Evolutionary conservation across 2,329 filamentous ascomycete genomes (phyloP), one percentile per base, ranked within the genome.

Genomic region (Plectosphaerella sp.): DNA sequence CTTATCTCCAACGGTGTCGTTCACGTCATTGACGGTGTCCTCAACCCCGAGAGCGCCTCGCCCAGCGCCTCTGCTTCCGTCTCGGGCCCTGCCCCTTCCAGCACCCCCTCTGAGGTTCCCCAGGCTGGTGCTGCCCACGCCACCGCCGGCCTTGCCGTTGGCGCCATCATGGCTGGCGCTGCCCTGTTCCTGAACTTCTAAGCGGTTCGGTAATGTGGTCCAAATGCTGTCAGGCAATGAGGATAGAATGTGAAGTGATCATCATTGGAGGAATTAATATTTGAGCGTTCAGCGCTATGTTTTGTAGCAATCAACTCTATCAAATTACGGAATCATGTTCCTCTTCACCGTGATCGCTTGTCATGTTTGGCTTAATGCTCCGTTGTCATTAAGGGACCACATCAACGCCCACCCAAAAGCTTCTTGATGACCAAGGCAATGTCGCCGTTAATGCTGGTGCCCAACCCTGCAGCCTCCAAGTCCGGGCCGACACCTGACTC

Each of bases 11-110:
- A 83, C 57, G 80, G 80, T 20, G 79, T 84, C 5, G 63, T 80
- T 3, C 80, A 83, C 59, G 69, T 83, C 15, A 71, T 83, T 48
- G 81, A 87, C 61, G 72, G 74, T 54, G 81, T 86, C 41, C 70
- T 87, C 47, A 86, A 84, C 69, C 78, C 79, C 15, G 65, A 70
- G 56, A 77, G 77, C 61, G 69, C 73, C 3, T 64, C 68, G 1
- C 71, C 69, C 6, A 61, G 65, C 20, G 73, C 77, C 6, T 58
- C 73, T 16, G 61, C 73, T 1, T 62, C 68, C 16, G 70, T 72
- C n/a, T 63, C 70, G 0, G 67, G 82, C 39, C 62, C 76, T 1
- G 68, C 71, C 2, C 67, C 79, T 0, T 76, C 72, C 15, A 67
- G 57, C 2, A 69, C 52, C 57, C 63, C 49, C 43, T 66, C 70